Base-by-base conservation (phyloP, 495 filamentous ascomycete species). In the Aspergillus incahuasiensis region DNA sequence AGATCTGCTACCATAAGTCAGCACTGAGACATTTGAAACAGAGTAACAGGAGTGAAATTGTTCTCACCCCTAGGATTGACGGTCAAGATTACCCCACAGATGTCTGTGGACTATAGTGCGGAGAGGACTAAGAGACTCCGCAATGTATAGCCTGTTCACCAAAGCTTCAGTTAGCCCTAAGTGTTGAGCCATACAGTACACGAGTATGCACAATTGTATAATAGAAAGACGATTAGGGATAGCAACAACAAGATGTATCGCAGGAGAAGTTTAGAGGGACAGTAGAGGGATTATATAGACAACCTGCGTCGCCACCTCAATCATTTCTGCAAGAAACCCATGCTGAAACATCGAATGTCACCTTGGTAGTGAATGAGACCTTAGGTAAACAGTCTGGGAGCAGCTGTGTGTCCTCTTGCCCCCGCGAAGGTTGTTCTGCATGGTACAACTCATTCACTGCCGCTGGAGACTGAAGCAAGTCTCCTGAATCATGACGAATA, bases 61-160 rank as follows among this genome's bases (percentile, higher is more conserved):
- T 42, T 20, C 2, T 50, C 20, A 44, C 39, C 25, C 44, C 24
- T 56, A 4, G 8, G 20, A 15, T 34, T 48, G 21, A 21, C 25
- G 21, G 28, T 18, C 21, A 32, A 43, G 5, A 47, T 47, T 20
- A 40, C 5, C 19, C n/a, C 54, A n/a, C 44, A 39, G 21, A 1
- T 28, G 11, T 18, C 30, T 35, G 28, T 46, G 22, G 18, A 43
- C 32, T 30, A 34, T 25, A 34, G 11, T 19, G 32, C 34, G 18
- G 30, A 21, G 13, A 12, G 5, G 16, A 34, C 15, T 32, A 18
- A 6, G 9, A 22, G 41, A 44, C 12, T 45, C 25, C 16, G 38
- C 19, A 25, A 38, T 44, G 46, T 55, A 55, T 50, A 48, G 25
- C 38, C 54, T 56, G 34, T 44, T 48, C 3, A 30, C 15, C 9